A percentile compares a stretch with the other conserved stretches of the same genome.
phyloP scores from a whole-genome alignment of 2,329 filamentous ascomycete genomes.

The Fusarium sterilihyphosum region DNA sequence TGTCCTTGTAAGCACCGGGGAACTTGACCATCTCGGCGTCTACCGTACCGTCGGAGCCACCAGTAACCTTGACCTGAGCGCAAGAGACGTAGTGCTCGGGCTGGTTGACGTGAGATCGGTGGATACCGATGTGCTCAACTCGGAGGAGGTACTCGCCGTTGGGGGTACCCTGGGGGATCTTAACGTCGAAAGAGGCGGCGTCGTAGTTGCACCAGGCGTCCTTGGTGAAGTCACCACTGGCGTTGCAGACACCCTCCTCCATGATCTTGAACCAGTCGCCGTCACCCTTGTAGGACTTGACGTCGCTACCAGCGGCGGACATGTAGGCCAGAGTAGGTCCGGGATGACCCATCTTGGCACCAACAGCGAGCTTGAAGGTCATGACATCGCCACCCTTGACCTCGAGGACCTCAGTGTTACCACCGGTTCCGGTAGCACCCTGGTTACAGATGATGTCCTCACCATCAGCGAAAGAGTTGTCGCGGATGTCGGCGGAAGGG shows the following conservation, averaged over 20 bases:
- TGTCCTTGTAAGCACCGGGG: slow-evolving; percentile 20
- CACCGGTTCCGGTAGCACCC: slow-evolving; percentile 1
- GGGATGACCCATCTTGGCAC: slow-evolving; percentile 13
- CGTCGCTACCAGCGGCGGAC: slow-evolving; percentile 4
- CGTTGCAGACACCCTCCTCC: slow-evolving; percentile 25
- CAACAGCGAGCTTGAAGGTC: slow-evolving; percentile 21
- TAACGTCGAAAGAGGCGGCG: slow-evolving; percentile 5
- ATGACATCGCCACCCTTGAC: slow-evolving; percentile 24
- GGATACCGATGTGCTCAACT: slow-evolving; percentile 19
- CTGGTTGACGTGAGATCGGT: slow-evolving; percentile 23
- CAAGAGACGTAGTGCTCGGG: slow-evolving; percentile 24
- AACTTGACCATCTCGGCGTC: slow-evolving; percentile 24
- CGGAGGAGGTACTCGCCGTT: slow-evolving; percentile 25
- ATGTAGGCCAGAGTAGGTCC: slow-evolving; percentile 25
- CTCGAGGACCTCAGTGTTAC: neutral
- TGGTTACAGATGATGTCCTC: slow-evolving; percentile 25
- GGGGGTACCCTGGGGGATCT: slow-evolving; percentile 17
- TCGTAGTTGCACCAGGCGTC: slow-evolving; percentile 27
- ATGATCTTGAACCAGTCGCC: slow-evolving; percentile 24
- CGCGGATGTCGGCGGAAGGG: slow-evolving; percentile 14
- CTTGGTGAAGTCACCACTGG: slow-evolving; percentile 20
- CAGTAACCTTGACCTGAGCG: slow-evolving; percentile 18
- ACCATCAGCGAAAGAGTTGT: slow-evolving; percentile 22
- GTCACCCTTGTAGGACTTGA: slow-evolving; percentile 20
- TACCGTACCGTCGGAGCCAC: slow-evolving; percentile 10